Evolutionary conservation across 169 alveolate genomes (phyloP).

Genomic region (Cryptosporidium sp.): DNA sequence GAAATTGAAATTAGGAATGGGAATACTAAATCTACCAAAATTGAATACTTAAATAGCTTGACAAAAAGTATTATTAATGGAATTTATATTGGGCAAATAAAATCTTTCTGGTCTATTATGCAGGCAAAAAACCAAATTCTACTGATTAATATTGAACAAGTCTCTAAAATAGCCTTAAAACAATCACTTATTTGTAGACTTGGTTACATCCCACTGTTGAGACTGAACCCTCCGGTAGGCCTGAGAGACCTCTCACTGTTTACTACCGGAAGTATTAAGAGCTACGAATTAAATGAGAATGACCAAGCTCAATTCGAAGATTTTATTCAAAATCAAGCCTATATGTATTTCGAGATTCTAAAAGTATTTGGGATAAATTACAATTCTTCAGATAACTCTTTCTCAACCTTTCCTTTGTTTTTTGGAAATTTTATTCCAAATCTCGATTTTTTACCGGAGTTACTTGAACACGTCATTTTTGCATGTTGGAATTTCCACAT

Average conservation of each 20-base stretch:
- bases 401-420: slow-evolving; percentile 49
- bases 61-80: slow-evolving; percentile 43
- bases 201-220: slow-evolving; percentile 38
- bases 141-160: slow-evolving; percentile 10
- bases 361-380: slow-evolving; percentile 33
- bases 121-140: slow-evolving; percentile 34
- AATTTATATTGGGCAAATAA: slow-evolving; percentile 42
- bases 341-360: not conserved
- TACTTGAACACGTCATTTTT: slow-evolving; percentile 29
- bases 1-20: not conserved
- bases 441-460: slow-evolving; percentile 50
- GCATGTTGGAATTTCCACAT: slow-evolving; percentile 55
- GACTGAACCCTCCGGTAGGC: slow-evolving; percentile 25
- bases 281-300: not conserved
- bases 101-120: slow-evolving; percentile 10
- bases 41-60: not conserved
- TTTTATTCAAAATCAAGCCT: not conserved
- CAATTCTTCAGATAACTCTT: not conserved
- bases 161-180: slow-evolving; percentile 25
- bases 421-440: slow-evolving; percentile 59
- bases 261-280: not conserved
- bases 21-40: not conserved
- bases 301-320: not conserved
- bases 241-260: not conserved
- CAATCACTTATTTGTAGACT: slow-evolving; percentile 56